A percentile compares a stretch with the other conserved stretches of the same genome.
Evolutionary conservation across 2,329 filamentous ascomycete genomes (phyloP).

Genomic region (Niveomyces coronatus): DNA sequence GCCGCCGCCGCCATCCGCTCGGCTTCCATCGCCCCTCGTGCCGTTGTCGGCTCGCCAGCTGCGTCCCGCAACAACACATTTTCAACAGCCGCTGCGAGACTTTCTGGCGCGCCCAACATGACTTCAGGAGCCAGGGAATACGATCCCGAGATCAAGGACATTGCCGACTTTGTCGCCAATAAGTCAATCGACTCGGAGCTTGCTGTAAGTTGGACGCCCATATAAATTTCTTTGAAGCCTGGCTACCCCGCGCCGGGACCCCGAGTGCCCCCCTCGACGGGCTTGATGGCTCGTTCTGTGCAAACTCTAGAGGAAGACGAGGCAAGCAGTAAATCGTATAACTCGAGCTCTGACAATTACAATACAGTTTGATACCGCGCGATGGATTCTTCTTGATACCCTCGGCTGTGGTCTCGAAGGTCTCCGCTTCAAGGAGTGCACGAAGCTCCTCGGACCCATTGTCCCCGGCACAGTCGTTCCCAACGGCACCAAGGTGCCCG

Average conservation of each 20-base stretch:
- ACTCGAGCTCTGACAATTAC: conserved; percentile 7
- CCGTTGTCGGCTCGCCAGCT: conserved; percentile 23
- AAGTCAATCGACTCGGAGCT: conserved; percentile 85
- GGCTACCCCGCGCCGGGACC: conserved; percentile 11
- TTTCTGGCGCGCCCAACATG: conserved; percentile 40
- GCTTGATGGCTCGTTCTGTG: too few species aligned
- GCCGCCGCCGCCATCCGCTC: conserved; percentile 23
- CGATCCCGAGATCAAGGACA: conserved; percentile 89
- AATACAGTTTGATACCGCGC: conserved; percentile 78
- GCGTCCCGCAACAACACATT: conserved; percentile 30
- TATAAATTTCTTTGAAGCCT: conserved; percentile 2
- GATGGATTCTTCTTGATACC: conserved; percentile 94
- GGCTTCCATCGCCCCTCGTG: conserved; percentile 21
- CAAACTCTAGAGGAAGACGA: too few species aligned
- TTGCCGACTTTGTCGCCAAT: conserved; percentile 90
- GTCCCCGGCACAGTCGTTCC: conserved; percentile 86
- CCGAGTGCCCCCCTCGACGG: conserved; percentile 6
- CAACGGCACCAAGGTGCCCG: conserved; percentile 82
- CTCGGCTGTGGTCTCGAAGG: conserved; percentile 94
- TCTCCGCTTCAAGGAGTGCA: conserved; percentile 90
- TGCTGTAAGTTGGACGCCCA: conserved; percentile 81
- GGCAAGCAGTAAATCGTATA: not conserved
- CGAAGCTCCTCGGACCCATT: conserved; percentile 84
- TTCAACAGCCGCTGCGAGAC: conserved; percentile 38
- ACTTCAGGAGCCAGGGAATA: conserved; percentile 51